A percentile compares a stretch with the other conserved stretches of the same genome.
These are phyloP conservation scores for Tolypocladium tropicale DNA, from an alignment of 2,329 filamentous ascomycete genomes.

Conservation along the genomic window DNA sequence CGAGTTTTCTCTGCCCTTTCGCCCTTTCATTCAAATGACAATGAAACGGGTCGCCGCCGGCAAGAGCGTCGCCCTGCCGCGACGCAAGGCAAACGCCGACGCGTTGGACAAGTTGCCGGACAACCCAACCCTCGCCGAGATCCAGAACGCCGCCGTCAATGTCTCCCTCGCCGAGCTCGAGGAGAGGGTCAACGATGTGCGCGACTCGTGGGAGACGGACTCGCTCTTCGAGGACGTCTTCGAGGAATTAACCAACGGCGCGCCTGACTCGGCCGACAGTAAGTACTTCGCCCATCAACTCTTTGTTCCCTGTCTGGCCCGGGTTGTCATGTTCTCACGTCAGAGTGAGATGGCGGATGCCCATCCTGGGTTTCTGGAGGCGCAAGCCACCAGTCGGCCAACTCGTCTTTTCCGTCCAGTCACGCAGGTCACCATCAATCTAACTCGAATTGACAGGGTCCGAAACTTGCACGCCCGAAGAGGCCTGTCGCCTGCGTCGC, in stretches of 20 bases:
- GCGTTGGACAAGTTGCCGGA: constrained; percentile 23
- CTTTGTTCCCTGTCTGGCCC: neutral
- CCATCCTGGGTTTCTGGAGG: neutral
- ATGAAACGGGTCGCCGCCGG: constrained; percentile 11
- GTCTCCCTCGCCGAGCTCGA: constrained; percentile 35
- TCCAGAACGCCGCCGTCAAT: constrained; percentile 24
- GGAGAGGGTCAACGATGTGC: constrained; percentile 39
- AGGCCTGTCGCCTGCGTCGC: constrained; percentile 58
- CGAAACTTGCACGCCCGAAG: constrained; percentile 53
- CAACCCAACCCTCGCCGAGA: constrained; percentile 23
- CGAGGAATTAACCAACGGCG: constrained; percentile 45
- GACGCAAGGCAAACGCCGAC: constrained; percentile 22
- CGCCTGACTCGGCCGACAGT: constrained; percentile 35
- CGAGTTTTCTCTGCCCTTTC: neutral
- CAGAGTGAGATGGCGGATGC: constrained; percentile 4
- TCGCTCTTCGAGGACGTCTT: constrained; percentile 54
- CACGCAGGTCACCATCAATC: neutral
- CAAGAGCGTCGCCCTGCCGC: constrained; percentile 20
- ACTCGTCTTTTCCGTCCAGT: neutral
- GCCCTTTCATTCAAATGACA: neutral
- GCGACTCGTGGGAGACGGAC: constrained; percentile 52
- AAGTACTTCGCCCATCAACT: constrained; percentile 10
- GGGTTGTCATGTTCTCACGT: neutral
- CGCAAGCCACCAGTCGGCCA: neutral
- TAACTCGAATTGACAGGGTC: constrained; percentile 19